phyloP scores from a whole-genome alignment of 345 rosid genomes.

The Kandelia obovata region DNA sequence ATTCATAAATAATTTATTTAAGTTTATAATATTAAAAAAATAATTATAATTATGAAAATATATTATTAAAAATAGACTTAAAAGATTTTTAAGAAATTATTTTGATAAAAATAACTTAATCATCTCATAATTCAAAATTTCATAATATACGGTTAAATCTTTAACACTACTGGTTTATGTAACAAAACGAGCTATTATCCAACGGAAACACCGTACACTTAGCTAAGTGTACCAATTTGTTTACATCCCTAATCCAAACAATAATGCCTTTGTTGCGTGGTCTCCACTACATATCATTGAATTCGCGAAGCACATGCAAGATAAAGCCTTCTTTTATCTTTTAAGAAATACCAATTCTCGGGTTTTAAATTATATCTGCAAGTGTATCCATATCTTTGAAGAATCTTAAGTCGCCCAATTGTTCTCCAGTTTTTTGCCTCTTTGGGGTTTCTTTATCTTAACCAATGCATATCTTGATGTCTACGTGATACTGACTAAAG shows the following conservation, averaged over 20 bases:
- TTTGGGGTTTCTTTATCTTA: conserved; percentile 5
- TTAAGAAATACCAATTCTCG: neutral
- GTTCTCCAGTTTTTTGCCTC: neutral
- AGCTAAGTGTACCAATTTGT: too few relatives aligned
- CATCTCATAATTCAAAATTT: too few relatives aligned
- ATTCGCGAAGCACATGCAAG: neutral
- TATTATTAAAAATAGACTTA: too few relatives aligned
- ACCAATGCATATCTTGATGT: conserved; percentile 7
- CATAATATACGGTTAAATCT: too few relatives aligned
- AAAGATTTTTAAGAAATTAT: too few relatives aligned
- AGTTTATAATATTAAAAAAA: too few relatives aligned
- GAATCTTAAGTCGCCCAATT: conserved; percentile 16
- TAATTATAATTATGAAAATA: too few relatives aligned
- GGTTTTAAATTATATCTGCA: conserved; percentile 9
- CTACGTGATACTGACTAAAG: neutral
- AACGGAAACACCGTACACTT: too few relatives aligned
- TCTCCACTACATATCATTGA: conserved; percentile 11
- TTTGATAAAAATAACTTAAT: too few relatives aligned
- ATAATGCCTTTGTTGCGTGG: conserved; percentile 2
- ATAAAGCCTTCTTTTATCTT: neutral
- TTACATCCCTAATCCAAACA: neutral
- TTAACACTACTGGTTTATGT: too few relatives aligned
- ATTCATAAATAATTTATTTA: too few relatives aligned
- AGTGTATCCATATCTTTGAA: conserved; percentile 3
- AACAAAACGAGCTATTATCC: too few relatives aligned